phyloP scores from a whole-genome alignment of 192 early-diverging fungal species.

The Umbelopsis vinacea region DNA sequence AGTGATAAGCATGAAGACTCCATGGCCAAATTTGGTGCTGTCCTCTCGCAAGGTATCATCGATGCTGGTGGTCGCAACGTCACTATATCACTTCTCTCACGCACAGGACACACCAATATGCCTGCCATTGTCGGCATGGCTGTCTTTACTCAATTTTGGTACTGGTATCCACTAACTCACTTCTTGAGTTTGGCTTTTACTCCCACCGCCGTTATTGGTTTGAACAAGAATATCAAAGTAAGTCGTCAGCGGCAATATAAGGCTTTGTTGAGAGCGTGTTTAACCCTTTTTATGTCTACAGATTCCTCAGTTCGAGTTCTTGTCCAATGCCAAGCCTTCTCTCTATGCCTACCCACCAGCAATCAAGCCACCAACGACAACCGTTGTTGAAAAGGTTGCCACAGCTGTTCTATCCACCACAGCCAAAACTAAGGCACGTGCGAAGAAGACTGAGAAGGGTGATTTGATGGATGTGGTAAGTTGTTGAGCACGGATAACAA shows the following conservation, averaged over 20 bases:
- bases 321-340: constrained; percentile 85
- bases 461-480: constrained; percentile 53
- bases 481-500: background rate
- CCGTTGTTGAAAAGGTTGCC: constrained; percentile 87
- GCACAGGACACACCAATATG: constrained; percentile 89
- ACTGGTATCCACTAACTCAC: constrained; percentile 98
- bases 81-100: constrained; percentile 87
- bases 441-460: constrained; percentile 81
- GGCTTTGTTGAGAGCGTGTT: background rate
- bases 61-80: constrained; percentile 98
- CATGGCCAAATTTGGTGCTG: constrained; percentile 95
- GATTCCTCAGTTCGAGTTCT: constrained; percentile 84
- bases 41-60: constrained; percentile 95
- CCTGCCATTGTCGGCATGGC: constrained; percentile 98
- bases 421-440: constrained; percentile 86
- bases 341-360: constrained; percentile 93
- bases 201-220: constrained; percentile 94
- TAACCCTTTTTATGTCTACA: constrained; percentile 21
- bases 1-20: constrained; percentile 91
- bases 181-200: constrained; percentile 94
- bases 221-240: constrained; percentile 85
- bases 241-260: background rate
- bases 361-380: constrained; percentile 79
- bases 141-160: constrained; percentile 99
- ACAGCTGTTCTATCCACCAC: constrained; percentile 97